phyloP scores from a whole-genome alignment of 2,329 filamentous ascomycete genomes.

The Diplodia sapinea region DNA sequence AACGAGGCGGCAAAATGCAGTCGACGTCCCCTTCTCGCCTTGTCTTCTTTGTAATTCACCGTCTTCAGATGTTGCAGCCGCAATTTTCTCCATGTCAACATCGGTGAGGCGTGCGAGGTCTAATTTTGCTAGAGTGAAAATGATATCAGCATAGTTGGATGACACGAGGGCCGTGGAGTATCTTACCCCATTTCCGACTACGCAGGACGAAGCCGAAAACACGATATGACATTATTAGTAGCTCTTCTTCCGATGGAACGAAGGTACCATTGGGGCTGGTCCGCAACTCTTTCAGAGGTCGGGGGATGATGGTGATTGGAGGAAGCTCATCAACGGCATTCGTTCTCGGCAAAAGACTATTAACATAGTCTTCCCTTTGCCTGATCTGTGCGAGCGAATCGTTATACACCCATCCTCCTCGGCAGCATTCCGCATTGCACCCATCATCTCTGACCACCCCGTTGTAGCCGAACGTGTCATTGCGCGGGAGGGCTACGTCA shows the following conservation, averaged over 20 bases:
- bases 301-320: not conserved
- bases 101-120: not conserved
- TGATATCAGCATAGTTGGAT: not conserved
- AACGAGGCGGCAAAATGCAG: not conserved
- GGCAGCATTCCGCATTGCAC: not conserved
- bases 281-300: not conserved
- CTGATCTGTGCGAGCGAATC: not conserved
- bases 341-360: not conserved
- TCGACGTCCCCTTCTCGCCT: not conserved
- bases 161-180: no score
- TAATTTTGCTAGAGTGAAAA: not conserved
- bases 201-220: not conserved
- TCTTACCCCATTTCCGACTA: not conserved
- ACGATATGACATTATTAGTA: not conserved
- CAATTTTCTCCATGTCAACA: no score
- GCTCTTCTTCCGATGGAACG: not conserved
- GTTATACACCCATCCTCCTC: not conserved
- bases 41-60: not conserved
- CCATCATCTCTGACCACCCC: not conserved
- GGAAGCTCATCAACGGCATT: not conserved
- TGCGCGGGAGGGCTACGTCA: not conserved
- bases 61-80: no score
- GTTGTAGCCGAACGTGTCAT: not conserved
- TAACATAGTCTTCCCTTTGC: not conserved
- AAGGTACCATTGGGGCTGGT: accelerated